These are phyloP conservation scores for Aspergillus hancockii DNA, from an alignment of 495 filamentous ascomycete genomes.

Conservation along the genomic window DNA sequence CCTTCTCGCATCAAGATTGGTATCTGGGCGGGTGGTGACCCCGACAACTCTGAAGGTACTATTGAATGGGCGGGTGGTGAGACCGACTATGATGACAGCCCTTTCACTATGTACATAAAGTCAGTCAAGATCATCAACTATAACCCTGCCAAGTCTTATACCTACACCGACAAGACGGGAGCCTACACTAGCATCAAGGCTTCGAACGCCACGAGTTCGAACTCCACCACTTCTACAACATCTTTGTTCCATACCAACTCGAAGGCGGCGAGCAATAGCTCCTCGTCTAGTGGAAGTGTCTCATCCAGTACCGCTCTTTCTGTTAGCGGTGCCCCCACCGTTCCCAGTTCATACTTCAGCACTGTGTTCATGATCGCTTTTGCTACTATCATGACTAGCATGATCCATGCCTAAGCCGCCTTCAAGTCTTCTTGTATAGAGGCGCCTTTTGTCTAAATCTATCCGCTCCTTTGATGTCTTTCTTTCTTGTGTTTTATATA, in stretches of 20 bases:
- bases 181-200: conserved; percentile 35
- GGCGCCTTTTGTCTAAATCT: neutral
- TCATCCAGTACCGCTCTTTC: neutral
- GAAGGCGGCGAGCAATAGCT: neutral
- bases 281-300: neutral
- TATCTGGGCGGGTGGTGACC: conserved; percentile 79
- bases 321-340: neutral
- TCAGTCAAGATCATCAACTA: conserved; percentile 39
- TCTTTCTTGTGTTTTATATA: neutral
- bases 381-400: neutral
- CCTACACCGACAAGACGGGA: conserved; percentile 39
- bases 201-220: conserved; percentile 13
- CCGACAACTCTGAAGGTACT: conserved; percentile 56
- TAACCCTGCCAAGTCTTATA: conserved; percentile 37
- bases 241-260: neutral
- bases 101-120: conserved; percentile 70
- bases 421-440: neutral
- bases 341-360: neutral
- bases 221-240: conserved; percentile 4
- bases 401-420: neutral
- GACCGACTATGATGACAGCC: conserved; percentile 64
- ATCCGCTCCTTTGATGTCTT: neutral
- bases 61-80: conserved; percentile 73
- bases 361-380: neutral
- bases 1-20: conserved; percentile 82